Evolutionary conservation across 257 asterid genomes (phyloP), one percentile per base, ranked within the genome.

Genomic region (Solanum clarkiae): DNA sequence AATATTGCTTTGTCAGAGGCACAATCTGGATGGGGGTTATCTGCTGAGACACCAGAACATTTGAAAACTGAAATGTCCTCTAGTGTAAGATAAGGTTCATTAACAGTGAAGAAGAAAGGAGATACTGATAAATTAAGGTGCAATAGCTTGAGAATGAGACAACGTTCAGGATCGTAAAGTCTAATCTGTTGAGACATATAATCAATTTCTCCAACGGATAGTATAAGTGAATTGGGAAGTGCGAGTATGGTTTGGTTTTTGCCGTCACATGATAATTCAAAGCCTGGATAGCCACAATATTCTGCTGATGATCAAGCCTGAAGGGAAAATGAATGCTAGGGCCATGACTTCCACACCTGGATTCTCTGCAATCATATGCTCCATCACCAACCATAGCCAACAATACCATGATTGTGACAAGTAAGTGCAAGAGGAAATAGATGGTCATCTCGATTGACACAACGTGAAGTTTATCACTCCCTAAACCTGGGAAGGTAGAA

Each of bases 211-310:
- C 8, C 18, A n/a, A 72, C 20, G 6, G 8, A 0, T n/a, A 72
- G 81, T 12, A 12, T 45, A 22, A 22, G 8, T 74, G 32, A 12
- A 80, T 10, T 45, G 8, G 87, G 83, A 86, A 8, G 80, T 87
- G 83, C 6, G 13, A 83, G 79, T 71, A 83, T 44, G 60, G 75
- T 84, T 4, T 55, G 32, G 14, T 57, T 59, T 14, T 8, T 2
- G 2, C 8, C 22, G 17, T 70, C 15, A 74, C 83, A 84, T 9
- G 18, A 56, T 62, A 84, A 3, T 24, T 72, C 53, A 51, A 84
- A 84, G 55, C 75, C 83, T 42, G 83, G 86, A 57, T 84, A 84
- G 1, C 83, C 86, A 74, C 83, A 84, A 59, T 72, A 32, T 24
- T 57, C 51, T 16, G 74, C 26, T 72, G 83, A 11, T 18, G 62